A percentile compares a stretch with the other conserved stretches of the same genome.
Evolutionary conservation across 495 filamentous ascomycete species (phyloP).

Genomic region (Jackrogersella minutella): DNA sequence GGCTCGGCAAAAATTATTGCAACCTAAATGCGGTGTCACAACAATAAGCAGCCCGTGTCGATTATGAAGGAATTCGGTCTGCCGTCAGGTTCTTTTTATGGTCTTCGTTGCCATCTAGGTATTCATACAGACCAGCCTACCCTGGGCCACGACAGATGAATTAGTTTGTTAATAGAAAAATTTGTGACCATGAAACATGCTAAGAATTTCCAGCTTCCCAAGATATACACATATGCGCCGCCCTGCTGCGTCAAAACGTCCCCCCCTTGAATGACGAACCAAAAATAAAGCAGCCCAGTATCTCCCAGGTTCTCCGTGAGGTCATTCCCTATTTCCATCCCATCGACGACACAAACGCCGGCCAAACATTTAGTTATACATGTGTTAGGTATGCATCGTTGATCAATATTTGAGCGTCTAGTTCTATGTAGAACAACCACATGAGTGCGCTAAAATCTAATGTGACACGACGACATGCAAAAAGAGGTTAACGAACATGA

Average conservation of each 20-base stretch:
- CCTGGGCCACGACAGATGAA: not conserved
- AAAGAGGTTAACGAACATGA: not conserved
- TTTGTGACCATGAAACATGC: conserved; percentile 34
- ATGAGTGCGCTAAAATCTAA: conserved; percentile 8
- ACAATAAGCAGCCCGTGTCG: not conserved
- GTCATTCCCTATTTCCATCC: conserved; percentile 6
- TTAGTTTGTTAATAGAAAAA: not conserved
- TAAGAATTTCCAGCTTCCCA: conserved; percentile 38
- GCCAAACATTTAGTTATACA: conserved; percentile 6
- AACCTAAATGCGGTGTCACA: not conserved
- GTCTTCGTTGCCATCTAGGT: not conserved
- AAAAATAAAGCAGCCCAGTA: conserved; percentile 16
- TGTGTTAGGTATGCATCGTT: conserved; percentile 3
- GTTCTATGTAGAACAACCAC: conserved; percentile 20
- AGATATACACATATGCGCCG: conserved; percentile 35
- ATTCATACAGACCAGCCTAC: not conserved
- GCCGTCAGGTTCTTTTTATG: not conserved
- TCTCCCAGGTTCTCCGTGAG: not conserved
- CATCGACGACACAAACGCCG: conserved; percentile 17
- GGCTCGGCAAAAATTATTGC: conserved; percentile 1
- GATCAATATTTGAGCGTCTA: conserved; percentile 6
- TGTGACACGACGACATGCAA: conserved; percentile 3
- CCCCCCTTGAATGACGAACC: not conserved
- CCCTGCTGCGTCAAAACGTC: conserved; percentile 22
- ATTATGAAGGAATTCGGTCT: not conserved